Evolutionary conservation across 2,329 filamentous ascomycete genomes (phyloP).

Genomic region (Fusarium aywerte): DNA sequence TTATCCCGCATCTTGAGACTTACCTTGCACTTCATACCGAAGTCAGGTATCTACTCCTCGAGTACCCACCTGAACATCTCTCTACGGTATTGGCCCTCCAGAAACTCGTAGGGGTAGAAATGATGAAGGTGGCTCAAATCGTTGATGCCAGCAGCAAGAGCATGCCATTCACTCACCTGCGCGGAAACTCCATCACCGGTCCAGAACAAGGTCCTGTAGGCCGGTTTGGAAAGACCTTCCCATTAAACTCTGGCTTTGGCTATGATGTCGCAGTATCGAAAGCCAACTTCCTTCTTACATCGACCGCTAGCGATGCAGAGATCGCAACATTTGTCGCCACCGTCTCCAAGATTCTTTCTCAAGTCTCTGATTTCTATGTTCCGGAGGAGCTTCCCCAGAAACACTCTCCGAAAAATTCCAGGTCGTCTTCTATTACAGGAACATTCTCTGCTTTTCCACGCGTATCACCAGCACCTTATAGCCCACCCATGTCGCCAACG

Average conservation of each 20-base stretch:
- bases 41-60: conserved; percentile 67
- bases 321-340: conserved; percentile 64
- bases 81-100: conserved; percentile 67
- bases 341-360: conserved; percentile 58
- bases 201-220: conserved; percentile 40
- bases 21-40: conserved; percentile 65
- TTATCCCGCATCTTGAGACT: conserved; percentile 69
- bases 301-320: conserved; percentile 64
- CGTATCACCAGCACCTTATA: conserved; percentile 36
- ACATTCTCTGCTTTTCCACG: conserved; percentile 49
- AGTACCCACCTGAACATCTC: conserved; percentile 68
- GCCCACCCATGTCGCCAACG: conserved; percentile 38
- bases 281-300: conserved; percentile 67
- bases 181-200: conserved; percentile 48
- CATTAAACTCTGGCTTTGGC: conserved; percentile 43
- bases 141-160: conserved; percentile 57
- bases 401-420: conserved; percentile 35
- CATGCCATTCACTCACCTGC: conserved; percentile 54
- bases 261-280: conserved; percentile 56
- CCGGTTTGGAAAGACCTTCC: conserved; percentile 34
- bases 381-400: conserved; percentile 50
- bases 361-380: conserved; percentile 55
- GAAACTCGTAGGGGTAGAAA: conserved; percentile 64
- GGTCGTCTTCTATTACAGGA: conserved; percentile 47
- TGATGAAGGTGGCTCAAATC: conserved; percentile 69